These are phyloP conservation scores for Cicer pinnatifidum DNA, from an alignment of 306 rosid genomes.

Conservation along the genomic window DNA sequence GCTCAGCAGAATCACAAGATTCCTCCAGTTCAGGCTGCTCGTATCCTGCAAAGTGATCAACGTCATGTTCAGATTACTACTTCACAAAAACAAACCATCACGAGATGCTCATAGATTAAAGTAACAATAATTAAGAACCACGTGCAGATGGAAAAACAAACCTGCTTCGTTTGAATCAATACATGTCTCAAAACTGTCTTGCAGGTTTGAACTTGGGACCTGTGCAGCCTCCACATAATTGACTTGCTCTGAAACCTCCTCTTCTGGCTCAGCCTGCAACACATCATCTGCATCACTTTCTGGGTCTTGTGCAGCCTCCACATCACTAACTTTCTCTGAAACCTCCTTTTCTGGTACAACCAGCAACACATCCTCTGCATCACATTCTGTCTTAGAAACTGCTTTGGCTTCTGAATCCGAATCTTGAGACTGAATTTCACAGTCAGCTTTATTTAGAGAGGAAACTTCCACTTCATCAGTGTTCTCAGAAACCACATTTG, in stretches of 20 bases:
- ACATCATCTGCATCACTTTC: slow-evolving; percentile 4
- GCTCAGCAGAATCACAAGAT: slow-evolving; percentile 22
- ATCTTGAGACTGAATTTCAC: not conserved
- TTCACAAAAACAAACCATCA: not conserved
- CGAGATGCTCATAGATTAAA: not conserved
- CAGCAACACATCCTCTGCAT: slow-evolving; percentile 11
- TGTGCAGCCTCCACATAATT: slow-evolving; percentile 11
- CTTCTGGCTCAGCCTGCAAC: not conserved
- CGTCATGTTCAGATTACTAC: slow-evolving; percentile 31
- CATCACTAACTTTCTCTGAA: not conserved
- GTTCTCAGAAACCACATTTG: slow-evolving; percentile 45
- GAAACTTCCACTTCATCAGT: slow-evolving; percentile 45
- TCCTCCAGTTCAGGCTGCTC: slow-evolving; percentile 17
- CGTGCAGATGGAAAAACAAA: slow-evolving; percentile 1
- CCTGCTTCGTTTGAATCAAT: slow-evolving; percentile 29
- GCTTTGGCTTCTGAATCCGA: not conserved
- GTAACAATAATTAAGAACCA: not conserved
- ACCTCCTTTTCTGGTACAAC: not conserved
- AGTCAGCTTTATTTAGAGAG: slow-evolving; percentile 23
- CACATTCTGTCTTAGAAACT: not conserved
- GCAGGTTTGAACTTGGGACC: slow-evolving; percentile 11
- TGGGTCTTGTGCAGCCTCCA: too few relatives aligned
- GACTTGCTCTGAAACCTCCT: slow-evolving; percentile 11
- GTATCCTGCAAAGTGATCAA: slow-evolving; percentile 40
- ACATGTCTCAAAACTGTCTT: slow-evolving; percentile 23